Base-by-base conservation (phyloP, 306 rosid genomes). In the Cajanus cajan region DNA sequence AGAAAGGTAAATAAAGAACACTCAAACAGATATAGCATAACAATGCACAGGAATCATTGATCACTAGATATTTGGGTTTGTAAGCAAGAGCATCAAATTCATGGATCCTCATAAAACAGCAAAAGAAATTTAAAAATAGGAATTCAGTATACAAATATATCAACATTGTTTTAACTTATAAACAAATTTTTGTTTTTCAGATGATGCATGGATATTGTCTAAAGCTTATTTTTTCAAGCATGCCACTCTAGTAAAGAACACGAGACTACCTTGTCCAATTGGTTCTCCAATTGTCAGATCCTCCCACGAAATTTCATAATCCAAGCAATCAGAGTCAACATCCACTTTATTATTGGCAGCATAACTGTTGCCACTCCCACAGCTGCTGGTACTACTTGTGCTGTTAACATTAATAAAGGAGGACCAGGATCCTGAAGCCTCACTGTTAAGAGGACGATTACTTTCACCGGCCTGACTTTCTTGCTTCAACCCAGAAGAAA, bases 261-360 rank as follows among this genome's bases (percentile, higher is more conserved):
- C 45, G 66, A 59, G 66, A 59, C 39, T 88, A 96, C 99, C 99
- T 93, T 96, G 99, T 65, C 99, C 99, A 80, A 96, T 89, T 77
- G 84, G 94, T 80, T 93, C 99, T 82, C 99, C 97, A 75, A 93
- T 84, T 50, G 90, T 87, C 78, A 96, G 72, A 87, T 96, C 99
- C 85, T 96, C 99, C 99, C 98, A 96, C 85, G 90, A 77, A 81
- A 96, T 96, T 90, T 96, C 99, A 59, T 81, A 90, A 87, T 96
- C 98, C 89, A 91, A 80, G 83, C 93, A 87, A 87, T 96, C 98
- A 14, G 86, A 76, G 58, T 96, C 97, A 62, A 86, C 57, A 44
- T 93, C 99, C 58, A 87, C 86, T 87, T 90, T 96, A 85, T 86
- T 93, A 78, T 76, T 80, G 68, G 88, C 81, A 37, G 93, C 83